Base-by-base conservation (phyloP, 2,329 filamentous ascomycete species). In the Diplodia corticola region DNA sequence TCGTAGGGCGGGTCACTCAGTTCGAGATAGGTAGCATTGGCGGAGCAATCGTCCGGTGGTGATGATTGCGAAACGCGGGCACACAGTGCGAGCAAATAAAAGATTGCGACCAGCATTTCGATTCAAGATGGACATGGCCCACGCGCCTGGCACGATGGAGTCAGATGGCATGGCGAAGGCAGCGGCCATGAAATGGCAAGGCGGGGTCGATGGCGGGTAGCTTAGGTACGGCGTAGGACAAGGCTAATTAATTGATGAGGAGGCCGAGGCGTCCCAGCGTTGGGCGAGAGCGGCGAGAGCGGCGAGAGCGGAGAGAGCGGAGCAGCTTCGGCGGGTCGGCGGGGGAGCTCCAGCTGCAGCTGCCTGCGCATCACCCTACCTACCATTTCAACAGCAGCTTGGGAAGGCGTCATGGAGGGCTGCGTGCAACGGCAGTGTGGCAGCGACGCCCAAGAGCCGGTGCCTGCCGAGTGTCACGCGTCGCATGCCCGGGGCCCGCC, bases 1-100 rank as follows among this genome's bases (percentile, higher is more conserved):
- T 86, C 80, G 67, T 89, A 88, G 0, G 87, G 87, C 1, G 83
- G 81, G 68, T 88, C 85, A 35, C 79, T 83, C 2, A 88, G 76
- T 67, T 81, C 77, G 9, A 83, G 73, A 24, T 76, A 79, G 1
- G 76, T 76, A 5, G 79, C 71, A 57, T 69, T 66, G 22, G 50
- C 59, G 12, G 73, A 67, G 46, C 74, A 72, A 55, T 68, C 65
- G 1, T 68, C 9, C 7, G 68, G 44, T 13, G 63, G 30, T 13
- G 40, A 20, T 4, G 53, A 13, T 61, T 26, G 44, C 3, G 26
- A 2, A 13, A 60, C 3, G 24, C 22, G 37, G 26, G 37, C 13
- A 30, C 4, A 61, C 5, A 61, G 44, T 6, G 54, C 37, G n/a
- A 59, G 54, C 5, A 59, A 24, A 46, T 26, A 59, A 15, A 59